Evolutionary conservation across 108 stramenopile genomes (phyloP).

Genomic region (Nannochloropsis salina): DNA sequence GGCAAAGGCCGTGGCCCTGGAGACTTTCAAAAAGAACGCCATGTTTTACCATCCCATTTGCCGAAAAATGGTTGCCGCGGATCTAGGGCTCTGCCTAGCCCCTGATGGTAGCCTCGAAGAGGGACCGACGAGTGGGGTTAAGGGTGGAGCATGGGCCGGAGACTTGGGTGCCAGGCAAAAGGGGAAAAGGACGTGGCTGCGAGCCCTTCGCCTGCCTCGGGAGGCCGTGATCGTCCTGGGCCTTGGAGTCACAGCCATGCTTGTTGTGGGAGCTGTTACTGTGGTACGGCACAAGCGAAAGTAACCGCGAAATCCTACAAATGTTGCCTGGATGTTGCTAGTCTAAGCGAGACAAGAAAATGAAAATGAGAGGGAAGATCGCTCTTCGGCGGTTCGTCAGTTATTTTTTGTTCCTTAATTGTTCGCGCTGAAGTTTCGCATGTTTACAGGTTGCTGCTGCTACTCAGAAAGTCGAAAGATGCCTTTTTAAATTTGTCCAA

Average conservation of each 20-base stretch:
- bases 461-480: too few relatives aligned
- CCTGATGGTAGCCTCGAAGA: background rate
- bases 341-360: too few relatives aligned
- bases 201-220: background rate
- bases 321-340: too few relatives aligned
- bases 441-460: too few relatives aligned
- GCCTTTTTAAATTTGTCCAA: too few relatives aligned
- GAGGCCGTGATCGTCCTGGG: background rate
- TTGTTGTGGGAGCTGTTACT: background rate
- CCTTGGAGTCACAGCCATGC: background rate
- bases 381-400: too few relatives aligned
- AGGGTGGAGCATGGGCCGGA: background rate
- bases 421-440: too few relatives aligned
- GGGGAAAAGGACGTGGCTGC: background rate
- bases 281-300: slow-evolving; percentile 5
- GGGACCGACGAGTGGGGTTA: background rate
- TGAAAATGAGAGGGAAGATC: too few relatives aligned
- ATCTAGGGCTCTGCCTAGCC: slow-evolving; percentile 50
- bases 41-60: slow-evolving; percentile 91
- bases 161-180: background rate
- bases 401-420: too few relatives aligned
- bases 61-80: slow-evolving; percentile 78
- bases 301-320: background rate
- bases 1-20: slow-evolving; percentile 62
- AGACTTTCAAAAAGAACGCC: slow-evolving; percentile 70